Base-by-base conservation (phyloP, 371 early-diverging fungal genomes). In the Sporodiniella umbellata region DNA sequence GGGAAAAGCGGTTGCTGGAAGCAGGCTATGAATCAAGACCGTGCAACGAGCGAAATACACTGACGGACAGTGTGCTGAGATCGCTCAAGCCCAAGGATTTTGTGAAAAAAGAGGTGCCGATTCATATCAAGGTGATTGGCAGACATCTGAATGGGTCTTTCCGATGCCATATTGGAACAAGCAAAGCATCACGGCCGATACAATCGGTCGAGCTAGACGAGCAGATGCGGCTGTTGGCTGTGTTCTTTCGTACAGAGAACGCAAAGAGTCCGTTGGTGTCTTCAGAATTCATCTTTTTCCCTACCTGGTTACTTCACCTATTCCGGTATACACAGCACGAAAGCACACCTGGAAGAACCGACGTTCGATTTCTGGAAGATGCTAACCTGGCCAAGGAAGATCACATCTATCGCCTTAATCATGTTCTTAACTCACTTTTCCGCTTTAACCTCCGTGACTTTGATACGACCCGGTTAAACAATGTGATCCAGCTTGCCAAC, bases 361-460 rank as follows among this genome's bases (percentile, higher is more conserved):
- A 71, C 21, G 62, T 75, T 24, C 56, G 75, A 0, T 75, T 75
- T 25, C 23, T 71, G 8, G 72, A 69, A 33, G 67, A 75, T 52
- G 69, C 65, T 14, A 53, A 54, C 15, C 48, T 63, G 31, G 75
- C 75, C 7, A 75, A 75, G 44, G 69, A 71, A 42, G 75, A 75
- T 31, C 72, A 71, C 35, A 66, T 75, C 19, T 75, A 69, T 22
- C 60, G 75, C n/a, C 48, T 75, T 8, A 75, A 75, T 39, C 59
- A 71, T 50, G 68, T 71, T 11, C 45, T 75, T 28, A 75, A 75
- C 26, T 66, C 69, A 1, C 45, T 75, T 3, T 75, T 75, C 23
- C 69, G 75, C 6, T 75, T 75, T 50, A 64, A 71, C 19, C 25
- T 75, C 12, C 62, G 63, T 33, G 23, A 52, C 3, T 58, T 75